Base-by-base conservation (phyloP, 768 basidiomycete genomes). In the Suillus subalutaceus region DNA sequence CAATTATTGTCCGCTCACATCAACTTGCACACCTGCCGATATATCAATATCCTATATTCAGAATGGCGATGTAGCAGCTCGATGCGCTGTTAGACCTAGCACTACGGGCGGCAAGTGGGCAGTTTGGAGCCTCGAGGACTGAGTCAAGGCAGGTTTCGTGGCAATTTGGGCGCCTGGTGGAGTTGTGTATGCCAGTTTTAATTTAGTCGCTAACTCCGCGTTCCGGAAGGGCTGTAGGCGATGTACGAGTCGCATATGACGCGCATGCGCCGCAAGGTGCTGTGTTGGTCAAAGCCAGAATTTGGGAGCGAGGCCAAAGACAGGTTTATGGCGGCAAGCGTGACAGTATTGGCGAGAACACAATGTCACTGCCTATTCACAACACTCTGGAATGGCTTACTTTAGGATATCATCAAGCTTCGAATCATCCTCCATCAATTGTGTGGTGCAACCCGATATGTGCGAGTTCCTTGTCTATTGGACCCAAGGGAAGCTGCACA, bases 161-260 rank as follows among this genome's bases (percentile, higher is more conserved):
- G 65, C 85, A 16, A 81, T 89, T 52, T 97, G 96, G 96, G 95
- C 93, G 86, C 94, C 94, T 53, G 88, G 96, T 97, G 73, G 50
- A 72, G 83, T 81, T 32, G 9, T 9, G 53, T 20, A 16, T 61
- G 6, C 2, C 5, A 40, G 26, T 44, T 41, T 52, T 1, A 2
- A 4, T 12, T 15, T 18, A 7, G 0, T 0, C n/a, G 23, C 44
- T 20, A 20, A 9, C 6, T 37, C 67, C 0, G 62, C 30, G 13
- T 10, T 30, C 58, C 46, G 18, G 6, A 62, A 85, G 85, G 81
- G 10, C 76, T 88, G 59, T 86, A 84, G 71, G 77, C 84, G 67
- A 79, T 88, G 74, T 88, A 85, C 26, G 3, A 32, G 73, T 80
- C 81, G 53, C 82, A 89, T 74, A 88, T 89, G 87, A 80, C 86